These are phyloP conservation scores for Incumbomyces lentus DNA, from an alignment of 2,329 filamentous ascomycete species.

Conservation along the genomic window DNA sequence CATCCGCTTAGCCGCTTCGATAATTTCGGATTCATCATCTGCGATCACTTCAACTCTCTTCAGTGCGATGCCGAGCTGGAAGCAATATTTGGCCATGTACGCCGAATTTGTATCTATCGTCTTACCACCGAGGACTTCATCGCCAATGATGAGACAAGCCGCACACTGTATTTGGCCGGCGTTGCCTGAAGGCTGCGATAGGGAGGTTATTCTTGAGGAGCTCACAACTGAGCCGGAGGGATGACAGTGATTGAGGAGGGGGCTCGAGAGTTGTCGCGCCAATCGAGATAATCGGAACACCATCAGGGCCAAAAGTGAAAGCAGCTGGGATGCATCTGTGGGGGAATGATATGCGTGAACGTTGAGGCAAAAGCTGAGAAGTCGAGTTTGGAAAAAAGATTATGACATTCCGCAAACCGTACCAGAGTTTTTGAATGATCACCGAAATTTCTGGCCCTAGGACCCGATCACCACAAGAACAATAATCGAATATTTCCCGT, in stretches of 20 bases:
- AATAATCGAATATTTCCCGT: no score
- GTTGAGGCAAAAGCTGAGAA: no score
- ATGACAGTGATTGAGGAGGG: constrained; percentile 48
- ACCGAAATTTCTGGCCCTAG: no score
- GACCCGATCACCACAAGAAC: no score
- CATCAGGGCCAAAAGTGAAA: constrained; percentile 41
- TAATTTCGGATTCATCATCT: constrained; percentile 82
- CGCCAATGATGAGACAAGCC: constrained; percentile 89
- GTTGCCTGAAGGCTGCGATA: constrained; percentile 20
- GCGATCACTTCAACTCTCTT: constrained; percentile 87
- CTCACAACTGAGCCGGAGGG: constrained; percentile 30
- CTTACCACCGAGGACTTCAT: constrained; percentile 81
- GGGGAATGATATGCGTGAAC: no score
- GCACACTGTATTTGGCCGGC: constrained; percentile 68
- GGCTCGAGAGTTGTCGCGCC: constrained; percentile 58
- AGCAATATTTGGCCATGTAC: constrained; percentile 57
- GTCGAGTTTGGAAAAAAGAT: no score
- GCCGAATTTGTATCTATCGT: constrained; percentile 58
- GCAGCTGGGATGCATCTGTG: no score
- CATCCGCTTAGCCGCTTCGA: constrained; percentile 80
- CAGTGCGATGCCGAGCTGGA: constrained; percentile 55
- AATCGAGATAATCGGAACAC: constrained; percentile 65
- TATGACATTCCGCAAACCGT: no score
- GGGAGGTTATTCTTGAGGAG: constrained; percentile 34
- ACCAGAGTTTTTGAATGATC: no score